Percentiles rank a stretch among this genome's conserved stretches.
phyloP scores from a whole-genome alignment of 306 rosid genomes.

The Crataegus laevigata region DNA sequence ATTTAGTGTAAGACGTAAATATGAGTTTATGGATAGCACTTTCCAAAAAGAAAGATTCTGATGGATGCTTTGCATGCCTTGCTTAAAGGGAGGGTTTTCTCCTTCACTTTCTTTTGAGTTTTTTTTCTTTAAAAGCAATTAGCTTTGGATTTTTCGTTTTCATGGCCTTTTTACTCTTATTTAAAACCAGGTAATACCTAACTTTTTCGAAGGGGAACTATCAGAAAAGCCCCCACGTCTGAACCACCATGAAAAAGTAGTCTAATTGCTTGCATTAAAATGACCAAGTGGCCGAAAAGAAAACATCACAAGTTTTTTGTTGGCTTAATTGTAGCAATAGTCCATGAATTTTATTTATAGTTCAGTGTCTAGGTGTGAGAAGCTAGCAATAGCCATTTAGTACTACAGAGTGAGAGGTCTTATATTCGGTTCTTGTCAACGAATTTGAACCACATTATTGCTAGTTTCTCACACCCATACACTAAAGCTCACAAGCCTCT shows the following conservation, averaged over 20 bases:
- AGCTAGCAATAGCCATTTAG: too few species aligned
- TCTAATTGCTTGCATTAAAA: conserved; percentile 1
- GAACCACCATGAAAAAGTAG: conserved; percentile 25
- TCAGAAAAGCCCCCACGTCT: conserved; percentile 18
- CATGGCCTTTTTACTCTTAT: background rate
- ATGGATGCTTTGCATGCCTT: conserved; percentile 26
- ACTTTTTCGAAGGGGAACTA: conserved; percentile 26
- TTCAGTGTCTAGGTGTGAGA: too few species aligned
- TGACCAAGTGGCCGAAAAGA: background rate
- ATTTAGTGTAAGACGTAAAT: too few species aligned
- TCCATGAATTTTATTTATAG: too few species aligned
- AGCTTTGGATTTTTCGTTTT: conserved; percentile 17
- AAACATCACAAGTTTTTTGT: background rate
- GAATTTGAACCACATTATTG: too few species aligned
- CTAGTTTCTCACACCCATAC: too few species aligned
- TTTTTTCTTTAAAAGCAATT: conserved; percentile 10
- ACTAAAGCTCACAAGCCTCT: too few species aligned
- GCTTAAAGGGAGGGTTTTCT: conserved; percentile 29
- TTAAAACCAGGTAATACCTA: conserved; percentile 22
- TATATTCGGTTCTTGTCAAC: rapidly evolving
- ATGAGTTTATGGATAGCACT: too few species aligned
- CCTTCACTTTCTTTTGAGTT: conserved; percentile 22
- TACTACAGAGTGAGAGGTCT: too few species aligned
- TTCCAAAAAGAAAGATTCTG: conserved; percentile 16
- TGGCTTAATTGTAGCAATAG: too few species aligned